Evolutionary conservation across 2,329 filamentous ascomycete genomes (phyloP), one percentile per base, ranked within the genome.

Genomic region (Penicillium hordei): DNA sequence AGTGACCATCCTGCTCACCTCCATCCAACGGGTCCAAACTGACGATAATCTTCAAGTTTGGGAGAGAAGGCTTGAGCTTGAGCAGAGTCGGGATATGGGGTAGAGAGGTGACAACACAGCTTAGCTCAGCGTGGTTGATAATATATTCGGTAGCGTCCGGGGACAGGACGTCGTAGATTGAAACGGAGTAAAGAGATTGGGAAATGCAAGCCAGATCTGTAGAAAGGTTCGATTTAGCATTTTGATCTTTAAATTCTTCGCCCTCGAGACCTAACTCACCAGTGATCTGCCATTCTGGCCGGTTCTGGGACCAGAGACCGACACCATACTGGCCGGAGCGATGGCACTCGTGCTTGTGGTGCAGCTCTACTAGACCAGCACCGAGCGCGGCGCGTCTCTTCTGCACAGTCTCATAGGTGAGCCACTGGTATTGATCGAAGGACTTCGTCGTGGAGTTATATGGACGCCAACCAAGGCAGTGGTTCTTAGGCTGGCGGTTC

Each of bases 151-250:
- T 93, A 2, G 93, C 86, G 65, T 96, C 91, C 13, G 93, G 89
- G 10, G 93, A 93, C 5, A 99, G 85, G 13, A 93, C 97, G 76
- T 97, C 94, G 80, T 99, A 99, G 50, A 99, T 88, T 5, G 93
- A 96, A 55, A 99, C 92, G 23, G 89, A 90, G 77, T 83, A 97
- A 31, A 97, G 85, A 8, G 89, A 86, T 75, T 97, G 94, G 13
- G 92, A 94, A 78, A 90, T 86, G 72, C 90, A 88, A 39, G 86
- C 94, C 70, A 97, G 79, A 80, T 97, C 93, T 91, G 56, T 23
- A 31, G n/a, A 25, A 13, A 29, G 17, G 2, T 6, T 29, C 15
- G 7, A 25, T 12, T 63, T 60, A 60, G 56, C 36, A 2, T 42
- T 10, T 13, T 12, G 6, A 19, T 10, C n/a, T 33, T 33, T 19